These are phyloP conservation scores for Penicillium brasilianum DNA, from an alignment of 2,329 filamentous ascomycete species.

Conservation along the genomic window DNA sequence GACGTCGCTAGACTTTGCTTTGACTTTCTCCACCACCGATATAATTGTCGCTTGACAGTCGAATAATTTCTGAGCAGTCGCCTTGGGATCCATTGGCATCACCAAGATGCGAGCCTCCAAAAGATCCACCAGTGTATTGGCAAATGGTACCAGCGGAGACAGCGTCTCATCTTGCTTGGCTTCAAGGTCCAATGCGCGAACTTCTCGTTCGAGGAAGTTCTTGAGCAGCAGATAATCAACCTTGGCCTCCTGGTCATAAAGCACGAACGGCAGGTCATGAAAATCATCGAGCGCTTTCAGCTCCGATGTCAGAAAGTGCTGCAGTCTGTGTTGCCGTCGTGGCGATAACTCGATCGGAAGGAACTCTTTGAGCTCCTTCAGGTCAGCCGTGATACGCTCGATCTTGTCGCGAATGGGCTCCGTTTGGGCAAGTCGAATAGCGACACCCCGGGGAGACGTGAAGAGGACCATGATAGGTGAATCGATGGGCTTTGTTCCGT, in stretches of 20 bases:
- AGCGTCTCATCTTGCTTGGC: constrained; percentile 31
- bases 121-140: constrained; percentile 48
- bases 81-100: constrained; percentile 50
- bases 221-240: constrained; percentile 49
- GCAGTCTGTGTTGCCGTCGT: constrained; percentile 47
- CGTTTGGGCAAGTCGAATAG: constrained; percentile 8
- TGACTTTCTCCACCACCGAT: constrained; percentile 43
- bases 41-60: constrained; percentile 41
- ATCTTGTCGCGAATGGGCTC: constrained; percentile 52
- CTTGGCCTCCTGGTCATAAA: constrained; percentile 40
- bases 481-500: not conserved
- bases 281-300: constrained; percentile 50
- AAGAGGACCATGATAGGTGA: constrained; percentile 12
- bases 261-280: constrained; percentile 41
- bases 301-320: constrained; percentile 51
- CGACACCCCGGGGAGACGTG: constrained; percentile 5
- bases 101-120: constrained; percentile 57
- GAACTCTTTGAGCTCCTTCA: constrained; percentile 55
- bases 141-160: constrained; percentile 53
- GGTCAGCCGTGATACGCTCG: constrained; percentile 52
- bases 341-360: constrained; percentile 57
- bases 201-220: constrained; percentile 48
- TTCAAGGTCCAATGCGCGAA: constrained; percentile 49
- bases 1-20: constrained; percentile 24
- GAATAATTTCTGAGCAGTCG: constrained; percentile 51